A percentile compares a stretch with the other conserved stretches of the same genome.
These are phyloP conservation scores for Ceratobasidium sp. DNA, from an alignment of 1,284 basidiomycete genomes.

Conservation along the genomic window DNA sequence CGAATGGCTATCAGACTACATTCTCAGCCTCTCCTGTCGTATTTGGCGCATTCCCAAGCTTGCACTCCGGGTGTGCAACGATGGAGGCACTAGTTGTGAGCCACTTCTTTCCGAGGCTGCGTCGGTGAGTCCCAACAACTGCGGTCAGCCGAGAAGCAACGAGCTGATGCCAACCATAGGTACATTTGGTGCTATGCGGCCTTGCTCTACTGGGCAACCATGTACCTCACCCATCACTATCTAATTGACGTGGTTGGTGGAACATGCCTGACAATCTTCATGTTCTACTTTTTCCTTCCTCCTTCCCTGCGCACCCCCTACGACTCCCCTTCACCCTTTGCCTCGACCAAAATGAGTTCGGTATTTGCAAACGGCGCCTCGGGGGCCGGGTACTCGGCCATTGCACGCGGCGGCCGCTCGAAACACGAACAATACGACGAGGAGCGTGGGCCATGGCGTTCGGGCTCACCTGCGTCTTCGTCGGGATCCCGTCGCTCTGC, in stretches of 20 bases:
- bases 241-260: slow-evolving; percentile 96
- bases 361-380: slow-evolving; percentile 34
- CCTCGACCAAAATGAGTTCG: slow-evolving; percentile 35
- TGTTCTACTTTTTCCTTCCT: slow-evolving; percentile 89
- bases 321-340: slow-evolving; percentile 56
- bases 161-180: slow-evolving; percentile 47
- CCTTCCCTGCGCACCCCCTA: slow-evolving; percentile 72
- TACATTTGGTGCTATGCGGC: slow-evolving; percentile 86
- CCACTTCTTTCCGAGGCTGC: slow-evolving; percentile 89
- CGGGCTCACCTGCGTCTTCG: slow-evolving; percentile 54
- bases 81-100: slow-evolving; percentile 92
- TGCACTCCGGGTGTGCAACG: slow-evolving; percentile 91
- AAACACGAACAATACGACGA: slow-evolving; percentile 80
- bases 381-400: slow-evolving; percentile 47
- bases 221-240: slow-evolving; percentile 98
- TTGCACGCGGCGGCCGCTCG: slow-evolving; percentile 50
- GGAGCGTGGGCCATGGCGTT: slow-evolving; percentile 52
- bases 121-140: slow-evolving; percentile 15
- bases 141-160: background rate
- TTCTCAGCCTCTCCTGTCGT: slow-evolving; percentile 92
- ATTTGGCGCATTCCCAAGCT: slow-evolving; percentile 95
- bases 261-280: slow-evolving; percentile 84
- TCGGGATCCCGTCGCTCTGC: slow-evolving; percentile 49
- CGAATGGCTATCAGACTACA: slow-evolving; percentile 77
- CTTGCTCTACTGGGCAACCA: slow-evolving; percentile 97